These are phyloP conservation scores for Cyclotella cryptica DNA, from an alignment of 108 stramenopile genomes.

Conservation along the genomic window DNA sequence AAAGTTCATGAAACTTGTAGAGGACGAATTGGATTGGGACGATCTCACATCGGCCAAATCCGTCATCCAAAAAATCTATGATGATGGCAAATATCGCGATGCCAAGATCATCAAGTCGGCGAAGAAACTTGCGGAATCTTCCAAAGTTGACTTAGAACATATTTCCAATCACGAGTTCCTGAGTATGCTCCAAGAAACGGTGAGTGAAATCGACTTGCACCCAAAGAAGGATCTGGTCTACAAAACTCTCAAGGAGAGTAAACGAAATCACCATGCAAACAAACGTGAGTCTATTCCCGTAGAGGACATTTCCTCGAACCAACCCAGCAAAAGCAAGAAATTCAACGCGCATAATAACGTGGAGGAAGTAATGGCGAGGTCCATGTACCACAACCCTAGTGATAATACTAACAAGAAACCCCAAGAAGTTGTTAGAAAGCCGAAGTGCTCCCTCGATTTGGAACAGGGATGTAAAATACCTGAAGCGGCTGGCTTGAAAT, in stretches of 20 bases:
- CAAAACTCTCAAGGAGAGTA: slow-evolving; percentile 1
- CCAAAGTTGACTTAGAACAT: slow-evolving; percentile 2
- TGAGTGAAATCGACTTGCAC: background rate
- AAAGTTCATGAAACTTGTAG: slow-evolving; percentile 8
- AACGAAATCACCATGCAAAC: background rate
- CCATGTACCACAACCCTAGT: background rate
- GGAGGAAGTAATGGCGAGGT: background rate
- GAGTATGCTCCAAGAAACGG: slow-evolving; percentile 8
- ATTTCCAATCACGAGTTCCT: slow-evolving; percentile 6
- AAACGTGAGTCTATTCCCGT: background rate
- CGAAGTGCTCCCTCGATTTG: slow-evolving; percentile 15
- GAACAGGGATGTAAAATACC: slow-evolving; percentile 10
- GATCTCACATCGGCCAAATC: background rate
- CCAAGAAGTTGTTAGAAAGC: background rate
- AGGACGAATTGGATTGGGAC: background rate
- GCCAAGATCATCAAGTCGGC: slow-evolving; percentile 1
- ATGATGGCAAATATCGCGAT: background rate
- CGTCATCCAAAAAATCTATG: background rate
- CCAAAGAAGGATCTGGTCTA: slow-evolving; percentile 14
- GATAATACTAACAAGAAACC: slow-evolving; percentile 12
- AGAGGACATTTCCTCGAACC: background rate
- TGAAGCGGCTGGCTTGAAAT: slow-evolving; percentile 7
- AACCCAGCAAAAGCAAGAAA: background rate
- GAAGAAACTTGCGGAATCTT: background rate
- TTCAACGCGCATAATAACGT: background rate